Base-by-base conservation (phyloP, 164 flowering plant species). In the Sextonia rubra region DNA sequence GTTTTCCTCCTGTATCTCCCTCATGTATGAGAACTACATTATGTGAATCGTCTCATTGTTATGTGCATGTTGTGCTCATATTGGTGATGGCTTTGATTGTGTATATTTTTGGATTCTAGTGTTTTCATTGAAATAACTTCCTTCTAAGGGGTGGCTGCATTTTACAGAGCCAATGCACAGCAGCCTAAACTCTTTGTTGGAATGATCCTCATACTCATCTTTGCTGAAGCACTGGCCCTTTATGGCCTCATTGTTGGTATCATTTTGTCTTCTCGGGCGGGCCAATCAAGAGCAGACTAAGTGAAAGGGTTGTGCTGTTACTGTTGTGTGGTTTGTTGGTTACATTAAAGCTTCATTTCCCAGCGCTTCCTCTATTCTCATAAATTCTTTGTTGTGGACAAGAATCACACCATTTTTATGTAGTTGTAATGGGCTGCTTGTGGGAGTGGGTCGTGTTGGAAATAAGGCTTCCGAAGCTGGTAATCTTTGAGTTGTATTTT, bases 141-240 rank as follows among this genome's bases (percentile, higher is more conserved):
- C 17, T 29, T 71, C 52, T 71, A 9, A 62, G 64, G 68, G 2
- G 14, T 8, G 17, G 12, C 56, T 47, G 24, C 26, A 26, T 76
- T 27, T 75, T 81, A 71, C 88, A 91, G 96, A 77, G 96, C 96
- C 67, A 91, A 91, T 79, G 96, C 96, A 37, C 93, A 91, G 74
- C 96, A 91, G 73, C 96, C 93, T 44, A 91, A 91, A 85, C 96
- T 91, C 64, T 89, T 91, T 71, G 93, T 89, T 71, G 93, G 96
- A 25, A 91, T 89, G 96, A 89, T 91, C 70, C 93, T 91, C 72
- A 91, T 91, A 77, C 96, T 91, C 77, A 91, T 91, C 74, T 91
- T 91, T 77, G 95, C 95, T 75, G 95, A 90, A 82, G 95, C 95
- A 0, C 82, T 90, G 72, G 96, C 93, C 44, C 73, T 91, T 37